Evolutionary conservation across 352 stramenopile genomes (phyloP), one percentile per base, ranked within the genome.

Genomic region (Globisporangium barbulae): DNA sequence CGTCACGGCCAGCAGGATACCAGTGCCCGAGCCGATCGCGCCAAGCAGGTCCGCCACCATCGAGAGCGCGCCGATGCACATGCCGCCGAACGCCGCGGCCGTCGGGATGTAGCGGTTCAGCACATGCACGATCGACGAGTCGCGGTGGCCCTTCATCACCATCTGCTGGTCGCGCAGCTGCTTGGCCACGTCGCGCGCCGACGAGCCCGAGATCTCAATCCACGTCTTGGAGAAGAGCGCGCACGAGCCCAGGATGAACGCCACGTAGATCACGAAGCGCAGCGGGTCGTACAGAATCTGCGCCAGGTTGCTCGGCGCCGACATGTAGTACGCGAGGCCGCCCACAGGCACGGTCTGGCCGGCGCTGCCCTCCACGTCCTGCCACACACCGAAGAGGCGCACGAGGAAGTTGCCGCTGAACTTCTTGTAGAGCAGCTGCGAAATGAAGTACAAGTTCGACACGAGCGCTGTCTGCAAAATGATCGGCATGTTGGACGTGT

Each of bases 401-500:
- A 99, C 96, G 21, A 99, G 83, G 63, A 99, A 97, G 84, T 99
- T 99, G 67, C 94, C 97, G 60, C 93, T 97, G 66, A 98, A 99
- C 74, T 98, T 98, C 79, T 98, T 99, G 92, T 98, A 99, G 19
- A 99, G 82, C 30, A 99, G 80, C 85, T 99, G 97, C 72, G 92
- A 98, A 67, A 99, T 95, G 83, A 99, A 99, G 90, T 99, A 99
- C 52, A 99, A 76, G 87, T 99, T 99, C 67, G 93, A 98, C 49
- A 99, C 96, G 52, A 99, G 87, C 19, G 97, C 97, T 10, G 97
- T 99, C 82, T 99, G 97, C 47, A 99, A 81, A 66, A 99, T 99
- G 79, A 99, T 99, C 56, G 97, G 97, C 97, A 99, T 99, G 93
- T 99, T 99, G 66, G 95, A 99, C 54, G 97, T 99, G 93, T 99